phyloP scores from a whole-genome alignment of 2,329 filamentous ascomycete species.

The Endocalyx cinctus region DNA sequence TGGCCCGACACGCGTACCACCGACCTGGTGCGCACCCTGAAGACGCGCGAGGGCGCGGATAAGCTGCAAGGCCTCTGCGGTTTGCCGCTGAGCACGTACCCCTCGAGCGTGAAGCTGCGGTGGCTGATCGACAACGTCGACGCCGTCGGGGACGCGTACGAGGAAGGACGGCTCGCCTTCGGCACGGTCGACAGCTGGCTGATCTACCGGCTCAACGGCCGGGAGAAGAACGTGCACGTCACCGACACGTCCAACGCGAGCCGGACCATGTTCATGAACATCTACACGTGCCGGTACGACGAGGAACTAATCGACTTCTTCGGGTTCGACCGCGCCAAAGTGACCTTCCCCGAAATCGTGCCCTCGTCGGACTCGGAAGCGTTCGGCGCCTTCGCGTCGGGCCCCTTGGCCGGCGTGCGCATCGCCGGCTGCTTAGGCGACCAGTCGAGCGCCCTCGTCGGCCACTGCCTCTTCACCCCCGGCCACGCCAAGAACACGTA shows the following conservation, averaged over 20 bases:
- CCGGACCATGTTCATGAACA: conserved; percentile 91
- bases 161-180: conserved; percentile 71
- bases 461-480: conserved; percentile 77
- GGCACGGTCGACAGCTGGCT: conserved; percentile 89
- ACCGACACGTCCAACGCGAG: conserved; percentile 87
- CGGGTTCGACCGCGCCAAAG: conserved; percentile 61
- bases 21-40: conserved; percentile 69
- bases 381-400: conserved; percentile 64
- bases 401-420: conserved; percentile 62
- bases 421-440: conserved; percentile 86
- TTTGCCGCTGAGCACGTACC: conserved; percentile 82
- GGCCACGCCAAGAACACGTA: conserved; percentile 89
- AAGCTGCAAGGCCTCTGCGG: conserved; percentile 68
- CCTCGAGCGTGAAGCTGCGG: conserved; percentile 77
- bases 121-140: conserved; percentile 75
- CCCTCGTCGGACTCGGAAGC: conserved; percentile 70
- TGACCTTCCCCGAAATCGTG: conserved; percentile 77
- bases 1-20: conserved; percentile 85
- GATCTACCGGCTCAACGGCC: conserved; percentile 76
- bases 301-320: conserved; percentile 75
- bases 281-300: conserved; percentile 76
- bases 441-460: conserved; percentile 80
- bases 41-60: conserved; percentile 62
- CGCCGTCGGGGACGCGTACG: conserved; percentile 68
- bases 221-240: conserved; percentile 62